Conservation (phyloP, 768 basidiomycete species). For the Pulveroboletus frians region DNA sequence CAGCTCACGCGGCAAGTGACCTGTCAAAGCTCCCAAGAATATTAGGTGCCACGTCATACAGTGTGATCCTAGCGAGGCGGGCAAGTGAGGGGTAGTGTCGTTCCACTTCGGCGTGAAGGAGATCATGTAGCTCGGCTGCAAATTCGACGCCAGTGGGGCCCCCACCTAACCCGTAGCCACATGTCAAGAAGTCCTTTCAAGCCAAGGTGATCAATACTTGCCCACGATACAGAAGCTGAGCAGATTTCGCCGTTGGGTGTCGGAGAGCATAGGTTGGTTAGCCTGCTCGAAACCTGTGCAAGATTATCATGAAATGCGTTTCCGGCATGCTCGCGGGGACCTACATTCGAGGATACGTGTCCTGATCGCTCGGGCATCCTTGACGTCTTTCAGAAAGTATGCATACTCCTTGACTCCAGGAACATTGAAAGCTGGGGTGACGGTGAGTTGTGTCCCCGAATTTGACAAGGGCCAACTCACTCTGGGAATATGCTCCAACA, state of each 20-base stretch:
- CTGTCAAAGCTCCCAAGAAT: slow-evolving; percentile 75
- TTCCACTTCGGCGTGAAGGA: slow-evolving; percentile 61
- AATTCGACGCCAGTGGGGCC: slow-evolving; percentile 82
- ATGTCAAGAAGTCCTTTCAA: slow-evolving; percentile 4
- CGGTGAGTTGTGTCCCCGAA: slow-evolving; percentile 1
- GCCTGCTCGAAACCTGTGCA: slow-evolving; percentile 75
- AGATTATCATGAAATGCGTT: slow-evolving; percentile 1
- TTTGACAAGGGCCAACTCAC: slow-evolving; percentile 35
- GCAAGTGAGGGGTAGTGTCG: slow-evolving; percentile 60
- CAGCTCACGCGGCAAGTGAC: slow-evolving; percentile 50
- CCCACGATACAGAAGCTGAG: slow-evolving; percentile 88
- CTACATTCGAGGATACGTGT: slow-evolving; percentile 69
- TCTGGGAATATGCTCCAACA: slow-evolving; percentile 83
- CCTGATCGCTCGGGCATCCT: slow-evolving; percentile 68
- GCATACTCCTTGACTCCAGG: slow-evolving; percentile 79
- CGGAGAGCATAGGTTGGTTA: slow-evolving; percentile 71
- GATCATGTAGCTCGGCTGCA: slow-evolving; percentile 75
- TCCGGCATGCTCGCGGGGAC: slow-evolving; percentile 7
- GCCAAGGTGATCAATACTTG: slow-evolving; percentile 25
- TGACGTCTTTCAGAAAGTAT: slow-evolving; percentile 76
- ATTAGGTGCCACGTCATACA: slow-evolving; percentile 77
- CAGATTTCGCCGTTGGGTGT: slow-evolving; percentile 66
- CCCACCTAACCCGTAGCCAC: slow-evolving; percentile 42
- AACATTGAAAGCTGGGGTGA: slow-evolving; percentile 52
- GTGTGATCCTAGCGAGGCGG: slow-evolving; percentile 60